phyloP scores from a whole-genome alignment of 2,329 filamentous ascomycete genomes.

The Penicillium sp. region DNA sequence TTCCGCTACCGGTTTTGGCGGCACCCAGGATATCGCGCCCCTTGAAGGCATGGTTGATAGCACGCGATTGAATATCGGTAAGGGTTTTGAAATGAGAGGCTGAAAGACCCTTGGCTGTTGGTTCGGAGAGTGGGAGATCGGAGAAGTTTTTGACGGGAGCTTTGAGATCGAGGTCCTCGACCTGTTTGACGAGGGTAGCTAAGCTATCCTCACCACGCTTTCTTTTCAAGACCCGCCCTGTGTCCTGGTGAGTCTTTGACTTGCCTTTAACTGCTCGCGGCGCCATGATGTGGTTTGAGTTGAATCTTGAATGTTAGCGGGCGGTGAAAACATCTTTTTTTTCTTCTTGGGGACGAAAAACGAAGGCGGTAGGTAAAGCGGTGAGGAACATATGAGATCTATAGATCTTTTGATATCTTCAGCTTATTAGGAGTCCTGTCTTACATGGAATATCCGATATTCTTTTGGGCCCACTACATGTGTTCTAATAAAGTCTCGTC shows the following conservation, averaged over 20 bases:
- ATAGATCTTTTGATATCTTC: not conserved
- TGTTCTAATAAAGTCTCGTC: too few species aligned
- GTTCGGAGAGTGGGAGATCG: conserved; percentile 79
- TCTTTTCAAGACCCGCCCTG: conserved; percentile 41
- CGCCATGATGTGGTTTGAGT: conserved; percentile 32
- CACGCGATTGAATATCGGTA: conserved; percentile 86
- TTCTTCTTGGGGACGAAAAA: conserved; percentile 5
- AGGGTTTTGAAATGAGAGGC: conserved; percentile 84
- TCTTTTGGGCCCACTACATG: too few species aligned
- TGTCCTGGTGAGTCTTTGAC: conserved; percentile 23
- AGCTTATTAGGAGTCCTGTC: not conserved
- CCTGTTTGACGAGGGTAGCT: conserved; percentile 41
- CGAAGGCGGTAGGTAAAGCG: conserved; percentile 3
- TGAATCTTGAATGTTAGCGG: conserved; percentile 7
- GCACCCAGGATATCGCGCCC: conserved; percentile 86
- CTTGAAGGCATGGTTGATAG: conserved; percentile 84
- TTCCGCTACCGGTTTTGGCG: conserved; percentile 92
- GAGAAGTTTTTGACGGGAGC: conserved; percentile 66
- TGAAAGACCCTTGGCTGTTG: conserved; percentile 75
- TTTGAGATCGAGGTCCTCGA: conserved; percentile 47
- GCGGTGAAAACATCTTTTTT: conserved; percentile 18
- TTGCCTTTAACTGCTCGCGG: conserved; percentile 30
- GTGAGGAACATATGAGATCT: not conserved
- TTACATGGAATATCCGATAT: not conserved
- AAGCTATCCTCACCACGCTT: conserved; percentile 48